Conservation (phyloP, 2,329 filamentous ascomycete species). For the Daldinia eschscholtzii region DNA sequence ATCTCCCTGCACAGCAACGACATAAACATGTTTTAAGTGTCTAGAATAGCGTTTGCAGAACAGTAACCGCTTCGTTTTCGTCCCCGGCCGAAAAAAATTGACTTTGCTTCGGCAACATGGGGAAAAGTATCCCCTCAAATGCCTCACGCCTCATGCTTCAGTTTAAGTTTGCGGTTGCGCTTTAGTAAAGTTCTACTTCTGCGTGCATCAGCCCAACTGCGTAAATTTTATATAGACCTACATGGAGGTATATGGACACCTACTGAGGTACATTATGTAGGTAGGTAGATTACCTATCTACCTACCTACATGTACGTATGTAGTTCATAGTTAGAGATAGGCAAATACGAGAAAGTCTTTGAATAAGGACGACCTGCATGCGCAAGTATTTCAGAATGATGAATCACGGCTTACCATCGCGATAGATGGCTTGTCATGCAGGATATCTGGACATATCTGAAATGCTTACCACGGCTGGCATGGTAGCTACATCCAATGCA, state of each 20-base stretch:
- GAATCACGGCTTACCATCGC: constrained; percentile 16
- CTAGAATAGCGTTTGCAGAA: constrained; percentile 6
- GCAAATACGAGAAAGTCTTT: constrained; percentile 12
- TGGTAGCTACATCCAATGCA: not conserved
- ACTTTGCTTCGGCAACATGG: constrained; percentile 31
- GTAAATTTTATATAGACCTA: not conserved
- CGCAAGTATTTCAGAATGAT: constrained; percentile 25
- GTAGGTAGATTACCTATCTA: no score
- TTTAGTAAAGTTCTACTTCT: constrained; percentile 24
- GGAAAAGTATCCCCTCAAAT: constrained; percentile 30
- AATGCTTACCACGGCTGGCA: no score
- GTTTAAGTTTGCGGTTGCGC: constrained; percentile 29
- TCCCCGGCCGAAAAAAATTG: constrained; percentile 17
- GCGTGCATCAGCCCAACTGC: constrained; percentile 6
- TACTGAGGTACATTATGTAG: not conserved
- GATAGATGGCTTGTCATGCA: not conserved
- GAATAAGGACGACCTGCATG: constrained; percentile 18
- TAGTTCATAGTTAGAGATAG: not conserved
- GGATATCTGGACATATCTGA: constrained; percentile 12
- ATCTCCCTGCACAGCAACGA: constrained; percentile 9
- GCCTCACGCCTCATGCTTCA: not conserved
- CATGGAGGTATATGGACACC: not conserved
- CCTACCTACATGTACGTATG: no score
- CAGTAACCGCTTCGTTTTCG: constrained; percentile 10
- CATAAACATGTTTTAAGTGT: constrained; percentile 4